These are phyloP conservation scores for Tetragonia tetragonoides DNA, from an alignment of 148 eudicot species.

Conservation along the genomic window DNA sequence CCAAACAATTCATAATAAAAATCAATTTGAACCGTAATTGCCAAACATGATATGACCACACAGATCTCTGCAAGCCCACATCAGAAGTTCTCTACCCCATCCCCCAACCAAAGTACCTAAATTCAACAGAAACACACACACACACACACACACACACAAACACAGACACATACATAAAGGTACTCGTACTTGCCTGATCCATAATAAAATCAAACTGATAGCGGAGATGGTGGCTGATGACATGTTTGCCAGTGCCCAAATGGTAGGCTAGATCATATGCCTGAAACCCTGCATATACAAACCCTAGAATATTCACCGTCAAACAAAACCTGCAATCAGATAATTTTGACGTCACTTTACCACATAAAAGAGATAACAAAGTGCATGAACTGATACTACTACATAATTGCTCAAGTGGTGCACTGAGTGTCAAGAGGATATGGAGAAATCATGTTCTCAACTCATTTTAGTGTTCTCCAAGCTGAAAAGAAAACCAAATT, in stretches of 20 bases:
- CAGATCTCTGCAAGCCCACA: no score
- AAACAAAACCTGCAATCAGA: conserved; percentile 66
- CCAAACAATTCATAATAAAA: no score
- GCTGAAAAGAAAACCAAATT: background rate
- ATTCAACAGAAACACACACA: no score
- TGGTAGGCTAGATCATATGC: conserved; percentile 52
- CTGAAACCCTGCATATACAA: conserved; percentile 69
- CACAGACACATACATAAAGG: background rate
- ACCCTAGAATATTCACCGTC: conserved; percentile 66
- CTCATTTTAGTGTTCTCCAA: background rate
- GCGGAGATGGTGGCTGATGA: conserved; percentile 50
- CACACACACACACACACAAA: background rate
- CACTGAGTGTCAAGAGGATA: background rate
- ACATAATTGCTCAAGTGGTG: background rate
- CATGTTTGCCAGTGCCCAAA: conserved; percentile 52
- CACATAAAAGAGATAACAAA: background rate
- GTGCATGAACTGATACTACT: background rate
- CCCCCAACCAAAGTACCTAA: no score
- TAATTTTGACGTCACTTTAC: conserved; percentile 7
- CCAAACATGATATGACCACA: no score
- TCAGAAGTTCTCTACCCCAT: no score
- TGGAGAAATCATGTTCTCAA: background rate
- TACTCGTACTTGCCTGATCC: conserved; percentile 74
- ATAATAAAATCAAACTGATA: conserved; percentile 63
- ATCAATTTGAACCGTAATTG: no score